Evolutionary conservation across 371 early-diverging fungal genomes (phyloP).

Genomic region (Haplosporangium sp.): DNA sequence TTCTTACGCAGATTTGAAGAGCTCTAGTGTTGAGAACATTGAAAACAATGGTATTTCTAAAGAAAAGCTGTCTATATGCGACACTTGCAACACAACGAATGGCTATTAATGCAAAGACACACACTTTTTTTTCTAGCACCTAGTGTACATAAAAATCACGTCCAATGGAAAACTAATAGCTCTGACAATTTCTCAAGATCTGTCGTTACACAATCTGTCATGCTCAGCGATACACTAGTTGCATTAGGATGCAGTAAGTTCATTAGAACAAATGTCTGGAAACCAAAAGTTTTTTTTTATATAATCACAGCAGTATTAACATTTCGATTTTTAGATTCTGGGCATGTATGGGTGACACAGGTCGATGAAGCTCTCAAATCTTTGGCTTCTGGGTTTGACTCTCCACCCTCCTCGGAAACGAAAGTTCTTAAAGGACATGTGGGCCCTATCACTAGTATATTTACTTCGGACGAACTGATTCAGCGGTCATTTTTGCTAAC

Average conservation of each 20-base stretch:
- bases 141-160: background rate
- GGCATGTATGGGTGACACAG: slow-evolving; percentile 64
- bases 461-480: slow-evolving; percentile 63
- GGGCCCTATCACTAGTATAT: slow-evolving; percentile 68
- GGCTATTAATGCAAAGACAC: background rate
- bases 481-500: slow-evolving; percentile 69
- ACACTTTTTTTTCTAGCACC: slow-evolving; percentile 2
- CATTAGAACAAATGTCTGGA: background rate
- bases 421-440: slow-evolving; percentile 60
- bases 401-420: slow-evolving; percentile 47
- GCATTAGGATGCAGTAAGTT: slow-evolving; percentile 68
- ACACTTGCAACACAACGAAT: background rate
- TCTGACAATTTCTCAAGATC: slow-evolving; percentile 21
- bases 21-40: background rate
- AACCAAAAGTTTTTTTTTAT: background rate
- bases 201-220: slow-evolving; percentile 61
- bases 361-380: slow-evolving; percentile 61
- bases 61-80: no score
- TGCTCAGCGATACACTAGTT: slow-evolving; percentile 63
- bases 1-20: slow-evolving; percentile 3
- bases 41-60: slow-evolving; percentile 9
- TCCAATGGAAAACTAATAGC: slow-evolving; percentile 18
- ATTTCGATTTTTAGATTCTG: slow-evolving; percentile 60
- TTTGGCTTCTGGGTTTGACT: slow-evolving; percentile 41
- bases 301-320: background rate